These are phyloP conservation scores for Parasitella parasitica DNA, from an alignment of 371 early-diverging fungal species.

Conservation along the genomic window DNA sequence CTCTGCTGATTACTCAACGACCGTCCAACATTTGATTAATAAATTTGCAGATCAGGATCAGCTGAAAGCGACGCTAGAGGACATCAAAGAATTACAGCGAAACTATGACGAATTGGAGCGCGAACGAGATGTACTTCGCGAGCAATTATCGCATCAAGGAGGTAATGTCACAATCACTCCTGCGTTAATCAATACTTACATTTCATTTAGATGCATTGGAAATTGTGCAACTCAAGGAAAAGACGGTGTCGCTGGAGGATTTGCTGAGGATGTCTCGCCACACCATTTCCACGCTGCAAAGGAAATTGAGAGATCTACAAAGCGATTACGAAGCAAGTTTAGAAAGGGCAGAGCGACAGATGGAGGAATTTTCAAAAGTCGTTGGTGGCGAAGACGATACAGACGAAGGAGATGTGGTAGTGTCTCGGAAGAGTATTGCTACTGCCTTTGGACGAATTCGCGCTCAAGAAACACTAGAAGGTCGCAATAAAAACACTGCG, in stretches of 20 bases:
- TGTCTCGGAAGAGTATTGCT: constrained; percentile 32
- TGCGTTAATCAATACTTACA: not conserved
- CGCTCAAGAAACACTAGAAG: constrained; percentile 46
- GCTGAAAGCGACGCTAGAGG: constrained; percentile 64
- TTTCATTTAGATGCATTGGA: constrained; percentile 23
- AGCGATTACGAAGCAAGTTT: constrained; percentile 66
- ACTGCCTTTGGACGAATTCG: constrained; percentile 41
- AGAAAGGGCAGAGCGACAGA: constrained; percentile 66
- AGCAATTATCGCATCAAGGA: constrained; percentile 35
- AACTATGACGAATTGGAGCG: constrained; percentile 32
- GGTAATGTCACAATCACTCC: constrained; percentile 14
- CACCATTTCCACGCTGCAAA: constrained; percentile 76
- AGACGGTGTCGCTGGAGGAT: constrained; percentile 78
- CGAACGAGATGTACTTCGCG: constrained; percentile 54
- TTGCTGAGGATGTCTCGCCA: constrained; percentile 77
- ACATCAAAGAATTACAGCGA: constrained; percentile 57
- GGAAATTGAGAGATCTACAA: constrained; percentile 67
- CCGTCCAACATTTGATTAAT: constrained; percentile 74
- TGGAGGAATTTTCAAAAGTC: constrained; percentile 68
- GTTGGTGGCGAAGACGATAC: constrained; percentile 59
- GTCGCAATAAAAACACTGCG: constrained; percentile 12
- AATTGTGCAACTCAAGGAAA: constrained; percentile 60
- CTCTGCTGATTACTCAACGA: constrained; percentile 57
- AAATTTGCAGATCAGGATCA: constrained; percentile 81
- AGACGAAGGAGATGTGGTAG: constrained; percentile 36